Conservation (phyloP, 2,329 filamentous ascomycete genomes). For the Coniochaeta sp. region DNA sequence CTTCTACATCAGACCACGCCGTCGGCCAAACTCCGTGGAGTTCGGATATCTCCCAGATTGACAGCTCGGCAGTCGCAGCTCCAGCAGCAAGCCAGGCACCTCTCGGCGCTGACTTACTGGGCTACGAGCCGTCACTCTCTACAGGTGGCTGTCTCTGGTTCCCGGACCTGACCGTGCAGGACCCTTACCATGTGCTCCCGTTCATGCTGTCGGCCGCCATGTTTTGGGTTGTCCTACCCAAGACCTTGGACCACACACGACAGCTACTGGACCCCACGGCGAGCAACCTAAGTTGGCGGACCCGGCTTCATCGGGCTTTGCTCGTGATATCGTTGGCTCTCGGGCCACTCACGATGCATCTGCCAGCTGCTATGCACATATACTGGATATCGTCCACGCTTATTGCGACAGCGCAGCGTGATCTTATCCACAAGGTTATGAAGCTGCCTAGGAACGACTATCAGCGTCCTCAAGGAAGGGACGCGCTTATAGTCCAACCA, state of each 20-base stretch:
- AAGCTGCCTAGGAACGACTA: not conserved
- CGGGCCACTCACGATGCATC: constrained; percentile 26
- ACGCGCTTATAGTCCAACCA: not conserved
- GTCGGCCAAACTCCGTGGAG: not conserved
- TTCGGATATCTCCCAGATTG: not conserved
- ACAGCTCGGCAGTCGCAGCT: not conserved
- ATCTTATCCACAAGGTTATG: not conserved
- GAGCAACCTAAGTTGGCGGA: not conserved
- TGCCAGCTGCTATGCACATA: constrained; percentile 34
- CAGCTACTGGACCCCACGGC: constrained; percentile 15
- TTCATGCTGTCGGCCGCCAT: constrained; percentile 27
- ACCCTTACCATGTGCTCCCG: constrained; percentile 43
- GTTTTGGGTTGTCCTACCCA: constrained; percentile 24
- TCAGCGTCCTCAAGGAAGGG: not conserved
- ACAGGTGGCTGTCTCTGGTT: constrained; percentile 50
- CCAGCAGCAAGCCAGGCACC: not conserved
- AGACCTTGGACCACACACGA: constrained; percentile 13
- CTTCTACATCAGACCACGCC: not conserved
- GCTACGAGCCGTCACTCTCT: constrained; percentile 25
- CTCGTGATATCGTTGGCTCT: constrained; percentile 21
- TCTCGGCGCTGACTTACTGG: constrained; percentile 8
- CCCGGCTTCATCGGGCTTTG: constrained; percentile 18
- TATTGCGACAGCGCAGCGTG: constrained; percentile 1
- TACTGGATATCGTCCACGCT: constrained; percentile 32
- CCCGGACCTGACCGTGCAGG: constrained; percentile 40